Conservation (phyloP, 23 red algal species). For the Gracilariopsis chorda region DNA sequence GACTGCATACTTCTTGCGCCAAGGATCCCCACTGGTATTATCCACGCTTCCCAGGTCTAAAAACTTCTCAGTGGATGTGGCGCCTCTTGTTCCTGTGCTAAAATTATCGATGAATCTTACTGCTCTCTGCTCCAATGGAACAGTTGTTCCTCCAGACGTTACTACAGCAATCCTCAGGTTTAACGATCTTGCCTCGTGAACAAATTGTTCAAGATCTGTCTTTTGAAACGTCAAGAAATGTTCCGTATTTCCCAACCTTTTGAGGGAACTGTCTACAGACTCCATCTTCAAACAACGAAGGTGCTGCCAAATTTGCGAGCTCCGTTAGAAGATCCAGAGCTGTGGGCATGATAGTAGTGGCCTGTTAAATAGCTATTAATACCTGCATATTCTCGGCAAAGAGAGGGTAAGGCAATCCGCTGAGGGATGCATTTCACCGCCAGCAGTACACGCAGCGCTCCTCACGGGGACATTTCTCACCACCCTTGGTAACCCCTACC, state of each 20-base stretch:
- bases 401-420: too few relatives aligned
- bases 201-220: not conserved
- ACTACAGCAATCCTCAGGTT: constrained; percentile 48
- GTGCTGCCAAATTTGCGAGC: too few relatives aligned
- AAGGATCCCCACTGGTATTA: too few relatives aligned
- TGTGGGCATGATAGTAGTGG: too few relatives aligned
- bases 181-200: not conserved
- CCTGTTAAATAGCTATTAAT: too few relatives aligned
- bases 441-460: too few relatives aligned
- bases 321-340: too few relatives aligned
- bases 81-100: constrained; percentile 84
- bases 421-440: too few relatives aligned
- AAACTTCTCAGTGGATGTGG: constrained; percentile 67
- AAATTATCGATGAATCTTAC: constrained; percentile 96
- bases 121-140: constrained; percentile 67
- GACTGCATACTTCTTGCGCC: constrained; percentile 40
- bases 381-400: too few relatives aligned
- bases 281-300: too few relatives aligned
- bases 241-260: not conserved
- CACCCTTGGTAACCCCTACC: too few relatives aligned
- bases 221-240: not conserved
- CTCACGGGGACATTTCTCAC: too few relatives aligned
- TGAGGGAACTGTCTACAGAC: not conserved
- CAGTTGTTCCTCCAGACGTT: constrained; percentile 89
- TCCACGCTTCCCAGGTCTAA: not conserved